Percentiles rank a stretch among this genome's conserved stretches.
phyloP scores from a whole-genome alignment of 2,329 filamentous ascomycete genomes.

The Beauveria scarabaeidicola region DNA sequence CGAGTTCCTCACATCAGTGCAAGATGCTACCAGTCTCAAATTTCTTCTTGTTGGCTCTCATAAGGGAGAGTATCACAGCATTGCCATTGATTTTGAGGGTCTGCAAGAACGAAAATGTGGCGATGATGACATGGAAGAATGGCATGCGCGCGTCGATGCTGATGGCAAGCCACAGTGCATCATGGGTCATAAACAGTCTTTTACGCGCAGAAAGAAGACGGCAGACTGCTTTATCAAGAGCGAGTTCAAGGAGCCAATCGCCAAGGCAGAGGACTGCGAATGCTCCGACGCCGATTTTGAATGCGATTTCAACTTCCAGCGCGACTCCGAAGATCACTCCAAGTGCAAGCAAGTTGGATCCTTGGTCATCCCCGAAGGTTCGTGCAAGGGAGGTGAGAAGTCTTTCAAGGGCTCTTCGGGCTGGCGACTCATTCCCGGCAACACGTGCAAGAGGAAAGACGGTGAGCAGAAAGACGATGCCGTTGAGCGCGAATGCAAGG shows the following conservation, averaged over 20 bases:
- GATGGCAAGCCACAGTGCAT: slow-evolving; percentile 78
- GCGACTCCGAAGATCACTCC: slow-evolving; percentile 52
- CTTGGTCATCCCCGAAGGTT: slow-evolving; percentile 58
- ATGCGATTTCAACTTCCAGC: slow-evolving; percentile 87
- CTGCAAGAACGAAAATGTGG: slow-evolving; percentile 74
- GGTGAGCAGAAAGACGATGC: slow-evolving; percentile 60
- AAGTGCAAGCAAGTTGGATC: slow-evolving; percentile 59
- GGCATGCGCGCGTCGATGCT: slow-evolving; percentile 75
- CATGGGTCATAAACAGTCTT: slow-evolving; percentile 93
- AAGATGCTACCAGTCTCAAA: slow-evolving; percentile 86
- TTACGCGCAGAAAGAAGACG: slow-evolving; percentile 73
- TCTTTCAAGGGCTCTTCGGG: slow-evolving; percentile 81
- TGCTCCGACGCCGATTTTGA: slow-evolving; percentile 85
- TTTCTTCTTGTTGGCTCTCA: slow-evolving; percentile 69
- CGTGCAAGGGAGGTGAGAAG: slow-evolving; percentile 60
- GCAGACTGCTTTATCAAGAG: slow-evolving; percentile 83
- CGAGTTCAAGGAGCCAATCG: slow-evolving; percentile 70
- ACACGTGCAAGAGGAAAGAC: slow-evolving; percentile 55
- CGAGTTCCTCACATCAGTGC: slow-evolving; percentile 72
- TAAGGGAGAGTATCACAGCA: slow-evolving; percentile 49
- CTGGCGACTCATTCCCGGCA: slow-evolving; percentile 83
- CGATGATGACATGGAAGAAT: slow-evolving; percentile 73
- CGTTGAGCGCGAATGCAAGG: slow-evolving; percentile 63
- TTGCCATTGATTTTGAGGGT: slow-evolving; percentile 75
- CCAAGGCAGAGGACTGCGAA: slow-evolving; percentile 65